Conservation (phyloP, 352 stramenopile genomes). For the Globisporangium irregulare region DNA sequence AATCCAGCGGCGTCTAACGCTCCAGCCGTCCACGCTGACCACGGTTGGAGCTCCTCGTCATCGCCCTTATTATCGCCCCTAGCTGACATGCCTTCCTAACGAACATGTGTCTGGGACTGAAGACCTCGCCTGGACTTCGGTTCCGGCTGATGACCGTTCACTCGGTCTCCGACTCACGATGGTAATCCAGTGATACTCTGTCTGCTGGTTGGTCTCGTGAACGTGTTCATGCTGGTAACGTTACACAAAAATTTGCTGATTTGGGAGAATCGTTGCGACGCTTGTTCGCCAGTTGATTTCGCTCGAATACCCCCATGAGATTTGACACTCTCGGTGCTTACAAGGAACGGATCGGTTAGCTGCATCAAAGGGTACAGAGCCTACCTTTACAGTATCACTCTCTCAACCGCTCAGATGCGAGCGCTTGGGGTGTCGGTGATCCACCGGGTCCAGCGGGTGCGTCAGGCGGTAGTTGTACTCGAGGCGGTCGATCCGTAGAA, state of each 20-base stretch:
- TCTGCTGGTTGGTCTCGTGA: background rate
- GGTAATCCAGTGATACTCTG: background rate
- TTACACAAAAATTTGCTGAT: background rate
- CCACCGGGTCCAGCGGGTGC: background rate
- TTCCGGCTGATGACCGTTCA: background rate
- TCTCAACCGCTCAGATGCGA: background rate
- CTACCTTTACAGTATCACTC: background rate
- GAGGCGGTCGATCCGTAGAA: background rate
- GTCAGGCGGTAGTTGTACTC: slow-evolving; percentile 3
- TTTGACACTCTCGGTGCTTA: background rate
- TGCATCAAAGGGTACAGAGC: background rate
- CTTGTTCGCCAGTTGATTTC: background rate
- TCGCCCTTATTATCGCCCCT: background rate
- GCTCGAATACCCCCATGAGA: background rate
- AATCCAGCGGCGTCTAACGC: background rate
- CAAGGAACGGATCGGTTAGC: background rate
- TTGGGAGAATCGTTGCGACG: background rate
- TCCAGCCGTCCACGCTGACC: background rate
- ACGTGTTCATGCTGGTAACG: background rate
- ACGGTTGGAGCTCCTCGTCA: background rate
- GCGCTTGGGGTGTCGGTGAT: background rate
- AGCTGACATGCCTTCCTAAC: background rate
- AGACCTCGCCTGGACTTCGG: background rate
- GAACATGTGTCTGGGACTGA: background rate
- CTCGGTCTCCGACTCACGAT: background rate